phyloP scores from a whole-genome alignment of 2,329 filamentous ascomycete species.

The Fusarium fracticaudum region DNA sequence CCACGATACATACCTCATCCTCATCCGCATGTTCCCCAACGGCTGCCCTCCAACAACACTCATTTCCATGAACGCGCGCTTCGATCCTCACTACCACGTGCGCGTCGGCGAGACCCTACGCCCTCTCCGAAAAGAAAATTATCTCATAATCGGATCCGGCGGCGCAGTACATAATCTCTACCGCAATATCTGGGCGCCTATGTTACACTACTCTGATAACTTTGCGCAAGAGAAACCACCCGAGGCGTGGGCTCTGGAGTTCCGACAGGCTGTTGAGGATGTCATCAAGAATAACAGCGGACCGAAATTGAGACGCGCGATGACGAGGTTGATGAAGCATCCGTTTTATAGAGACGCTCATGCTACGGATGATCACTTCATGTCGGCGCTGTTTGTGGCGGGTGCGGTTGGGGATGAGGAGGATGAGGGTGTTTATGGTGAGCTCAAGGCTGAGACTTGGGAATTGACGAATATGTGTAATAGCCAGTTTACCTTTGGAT shows the following conservation, averaged over 20 bases:
- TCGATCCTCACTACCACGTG: constrained; percentile 40
- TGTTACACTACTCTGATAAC: constrained; percentile 54
- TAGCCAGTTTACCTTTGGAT: constrained; percentile 65
- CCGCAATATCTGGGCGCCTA: constrained; percentile 71
- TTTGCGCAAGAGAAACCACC: constrained; percentile 34
- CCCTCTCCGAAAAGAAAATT: constrained; percentile 7
- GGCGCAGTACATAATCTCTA: constrained; percentile 78
- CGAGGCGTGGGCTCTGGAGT: constrained; percentile 66
- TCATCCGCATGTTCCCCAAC: constrained; percentile 74
- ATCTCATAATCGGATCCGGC: constrained; percentile 65
- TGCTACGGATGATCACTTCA: constrained; percentile 76
- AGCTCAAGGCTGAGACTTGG: constrained; percentile 69
- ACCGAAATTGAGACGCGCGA: constrained; percentile 61
- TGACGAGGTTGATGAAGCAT: constrained; percentile 74
- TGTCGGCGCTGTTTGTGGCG: constrained; percentile 71
- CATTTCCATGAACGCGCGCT: constrained; percentile 38
- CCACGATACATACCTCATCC: constrained; percentile 74
- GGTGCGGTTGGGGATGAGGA: constrained; percentile 62
- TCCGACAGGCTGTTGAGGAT: constrained; percentile 72
- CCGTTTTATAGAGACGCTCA: constrained; percentile 73
- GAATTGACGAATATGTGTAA: constrained; percentile 74
- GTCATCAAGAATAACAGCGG: constrained; percentile 55
- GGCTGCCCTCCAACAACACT: constrained; percentile 71
- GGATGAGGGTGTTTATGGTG: constrained; percentile 54
- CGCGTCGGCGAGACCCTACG: constrained; percentile 30